Percentiles rank a stretch among this genome's conserved stretches.
These are phyloP conservation scores for Saturnispora kantuleensis DNA, from an alignment of 805 yeast species.

Conservation along the genomic window DNA sequence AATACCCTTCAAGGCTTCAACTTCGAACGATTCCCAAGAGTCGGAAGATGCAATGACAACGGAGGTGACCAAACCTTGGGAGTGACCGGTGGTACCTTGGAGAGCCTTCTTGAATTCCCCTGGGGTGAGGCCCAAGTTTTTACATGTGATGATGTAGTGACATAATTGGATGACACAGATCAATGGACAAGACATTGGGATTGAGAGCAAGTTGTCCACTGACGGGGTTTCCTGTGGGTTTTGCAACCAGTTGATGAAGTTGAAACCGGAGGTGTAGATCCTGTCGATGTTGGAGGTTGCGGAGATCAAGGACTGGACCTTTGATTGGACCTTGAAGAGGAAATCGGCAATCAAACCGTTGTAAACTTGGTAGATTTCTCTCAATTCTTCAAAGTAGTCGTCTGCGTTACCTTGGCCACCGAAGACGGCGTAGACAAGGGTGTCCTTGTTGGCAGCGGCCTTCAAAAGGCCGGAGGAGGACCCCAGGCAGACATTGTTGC, in stretches of 20 bases:
- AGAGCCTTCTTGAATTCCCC: constrained; percentile 70
- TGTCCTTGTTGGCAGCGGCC: constrained; percentile 46
- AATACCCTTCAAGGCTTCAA: constrained; percentile 65
- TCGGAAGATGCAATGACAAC: constrained; percentile 76
- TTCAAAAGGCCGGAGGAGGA: constrained; percentile 38
- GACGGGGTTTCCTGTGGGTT: constrained; percentile 83
- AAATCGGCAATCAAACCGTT: constrained; percentile 65
- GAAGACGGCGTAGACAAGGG: constrained; percentile 74
- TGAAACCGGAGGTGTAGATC: constrained; percentile 88
- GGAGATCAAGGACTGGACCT: constrained; percentile 58
- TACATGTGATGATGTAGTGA: constrained; percentile 84
- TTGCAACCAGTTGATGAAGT: constrained; percentile 79
- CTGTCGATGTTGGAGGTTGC: constrained; percentile 71
- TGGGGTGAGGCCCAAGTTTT: constrained; percentile 76
- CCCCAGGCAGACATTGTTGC: constrained; percentile 12
- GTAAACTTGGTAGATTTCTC: constrained; percentile 73
- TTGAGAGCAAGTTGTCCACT: constrained; percentile 75
- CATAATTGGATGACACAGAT: constrained; percentile 93
- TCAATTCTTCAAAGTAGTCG: constrained; percentile 92
- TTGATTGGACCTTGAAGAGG: constrained; percentile 56
- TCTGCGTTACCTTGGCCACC: constrained; percentile 99
- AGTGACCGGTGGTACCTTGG: constrained; percentile 77
- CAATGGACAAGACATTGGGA: constrained; percentile 94
- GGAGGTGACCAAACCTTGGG: constrained; percentile 89
- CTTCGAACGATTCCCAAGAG: constrained; percentile 77